A percentile compares a stretch with the other conserved stretches of the same genome.
phyloP scores from a whole-genome alignment of 2,329 filamentous ascomycete genomes.

The Zymoseptoria brevis region DNA sequence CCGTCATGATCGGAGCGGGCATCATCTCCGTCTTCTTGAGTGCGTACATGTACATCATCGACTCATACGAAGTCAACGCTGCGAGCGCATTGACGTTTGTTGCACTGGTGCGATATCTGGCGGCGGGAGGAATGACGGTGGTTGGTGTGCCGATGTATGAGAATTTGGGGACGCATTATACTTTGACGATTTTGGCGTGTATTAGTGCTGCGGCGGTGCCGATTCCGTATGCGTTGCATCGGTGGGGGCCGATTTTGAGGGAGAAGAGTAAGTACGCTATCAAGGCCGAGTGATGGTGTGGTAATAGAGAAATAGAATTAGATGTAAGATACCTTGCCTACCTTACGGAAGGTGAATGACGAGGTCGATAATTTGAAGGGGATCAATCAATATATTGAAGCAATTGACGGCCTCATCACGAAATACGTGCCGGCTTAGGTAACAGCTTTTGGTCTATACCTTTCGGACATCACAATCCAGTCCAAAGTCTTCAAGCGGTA shows the following conservation, averaged over 20 bases:
- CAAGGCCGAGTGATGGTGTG: too few relatives aligned
- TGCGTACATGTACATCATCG: constrained; percentile 52
- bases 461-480: too few relatives aligned
- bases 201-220: constrained; percentile 10
- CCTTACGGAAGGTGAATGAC: too few relatives aligned
- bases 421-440: too few relatives aligned
- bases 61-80: constrained; percentile 47
- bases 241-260: constrained; percentile 21
- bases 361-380: too few relatives aligned
- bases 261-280: constrained; percentile 22
- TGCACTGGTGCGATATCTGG: constrained; percentile 35
- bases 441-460: too few relatives aligned
- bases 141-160: constrained; percentile 28
- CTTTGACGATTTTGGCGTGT: constrained; percentile 13
- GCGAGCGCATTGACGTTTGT: constrained; percentile 41
- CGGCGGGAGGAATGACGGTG: constrained; percentile 35
- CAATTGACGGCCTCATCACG: too few relatives aligned
- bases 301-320: too few relatives aligned
- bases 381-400: too few relatives aligned
- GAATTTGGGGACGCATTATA: constrained; percentile 14
- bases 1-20: constrained; percentile 23
- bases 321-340: too few relatives aligned
- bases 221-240: constrained; percentile 13
- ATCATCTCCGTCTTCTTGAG: constrained; percentile 43
- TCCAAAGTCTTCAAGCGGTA: too few relatives aligned